phyloP scores from a whole-genome alignment of 805 yeast genomes.

The Hemisphaericaspora nanyangensis region DNA sequence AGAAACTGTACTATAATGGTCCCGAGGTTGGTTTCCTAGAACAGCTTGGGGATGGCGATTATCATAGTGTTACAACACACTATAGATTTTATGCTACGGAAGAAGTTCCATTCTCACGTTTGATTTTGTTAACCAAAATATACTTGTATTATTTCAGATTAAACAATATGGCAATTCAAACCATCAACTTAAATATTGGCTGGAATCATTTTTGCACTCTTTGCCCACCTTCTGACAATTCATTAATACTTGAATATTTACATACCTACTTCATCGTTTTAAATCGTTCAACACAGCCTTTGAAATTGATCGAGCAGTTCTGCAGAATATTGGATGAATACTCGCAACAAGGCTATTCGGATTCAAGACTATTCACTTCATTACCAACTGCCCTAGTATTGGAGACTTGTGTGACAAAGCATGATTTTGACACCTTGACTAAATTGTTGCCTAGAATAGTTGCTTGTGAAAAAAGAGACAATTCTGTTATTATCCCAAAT shows the following conservation, averaged over 20 bases:
- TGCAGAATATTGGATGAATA: neutral
- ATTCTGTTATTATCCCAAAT: conserved; percentile 2
- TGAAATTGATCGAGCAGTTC: neutral
- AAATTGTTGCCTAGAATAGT: neutral
- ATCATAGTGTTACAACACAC: no score
- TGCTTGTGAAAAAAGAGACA: neutral
- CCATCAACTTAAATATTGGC: neutral
- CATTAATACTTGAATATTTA: conserved; percentile 2
- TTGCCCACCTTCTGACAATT: neutral
- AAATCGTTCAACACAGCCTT: neutral
- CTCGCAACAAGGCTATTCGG: neutral
- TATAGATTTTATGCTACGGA: no score
- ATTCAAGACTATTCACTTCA: neutral
- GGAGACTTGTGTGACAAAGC: neutral
- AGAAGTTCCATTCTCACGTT: no score
- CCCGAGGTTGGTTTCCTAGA: no score
- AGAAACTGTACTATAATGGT: no score
- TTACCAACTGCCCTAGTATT: neutral
- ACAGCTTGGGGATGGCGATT: no score
- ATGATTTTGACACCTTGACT: neutral
- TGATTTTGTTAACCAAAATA: neutral
- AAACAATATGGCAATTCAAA: neutral
- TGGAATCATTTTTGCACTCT: neutral
- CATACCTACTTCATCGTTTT: conserved; percentile 1
- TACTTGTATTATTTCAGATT: neutral